Conservation (phyloP, 139 green algal genomes). For the Astrephomene gubernaculifera region DNA sequence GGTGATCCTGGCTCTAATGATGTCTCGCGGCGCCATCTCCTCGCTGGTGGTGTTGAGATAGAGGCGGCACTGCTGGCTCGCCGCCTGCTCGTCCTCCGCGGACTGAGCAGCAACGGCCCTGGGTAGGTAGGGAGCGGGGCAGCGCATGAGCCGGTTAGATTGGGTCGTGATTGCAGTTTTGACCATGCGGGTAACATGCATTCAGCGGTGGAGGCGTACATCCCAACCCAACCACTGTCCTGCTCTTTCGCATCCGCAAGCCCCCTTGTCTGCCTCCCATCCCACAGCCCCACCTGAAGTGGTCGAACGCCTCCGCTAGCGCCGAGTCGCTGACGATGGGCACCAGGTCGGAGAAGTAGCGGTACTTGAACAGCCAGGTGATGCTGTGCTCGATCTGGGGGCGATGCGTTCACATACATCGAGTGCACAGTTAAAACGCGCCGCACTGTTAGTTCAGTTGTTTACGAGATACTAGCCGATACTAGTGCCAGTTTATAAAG, state of each 20-base stretch:
- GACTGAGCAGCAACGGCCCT: neutral
- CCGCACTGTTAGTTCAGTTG: too few species aligned
- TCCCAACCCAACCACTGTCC: too few species aligned
- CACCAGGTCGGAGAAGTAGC: conserved; percentile 28
- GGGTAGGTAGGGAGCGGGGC: neutral
- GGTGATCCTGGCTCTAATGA: conserved; percentile 29
- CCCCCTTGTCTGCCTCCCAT: too few species aligned
- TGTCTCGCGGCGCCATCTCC: neutral
- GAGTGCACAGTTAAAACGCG: too few species aligned
- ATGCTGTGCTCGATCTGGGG: neutral
- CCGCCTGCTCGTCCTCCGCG: neutral
- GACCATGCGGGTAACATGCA: too few species aligned
- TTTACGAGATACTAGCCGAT: too few species aligned
- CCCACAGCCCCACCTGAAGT: conserved; percentile 44
- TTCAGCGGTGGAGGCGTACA: too few species aligned
- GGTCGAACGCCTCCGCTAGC: conserved; percentile 26
- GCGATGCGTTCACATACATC: too few species aligned
- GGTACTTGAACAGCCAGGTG: conserved; percentile 30
- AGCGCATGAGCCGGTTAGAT: neutral
- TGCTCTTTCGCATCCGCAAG: too few species aligned
- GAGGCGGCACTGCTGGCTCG: conserved; percentile 25
- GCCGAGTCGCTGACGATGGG: conserved; percentile 34
- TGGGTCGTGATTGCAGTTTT: neutral
- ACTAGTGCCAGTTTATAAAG: too few species aligned
- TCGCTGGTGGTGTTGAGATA: conserved; percentile 17